These are phyloP conservation scores for Botrytis aclada DNA, from an alignment of 2,329 filamentous ascomycete species.

Conservation along the genomic window DNA sequence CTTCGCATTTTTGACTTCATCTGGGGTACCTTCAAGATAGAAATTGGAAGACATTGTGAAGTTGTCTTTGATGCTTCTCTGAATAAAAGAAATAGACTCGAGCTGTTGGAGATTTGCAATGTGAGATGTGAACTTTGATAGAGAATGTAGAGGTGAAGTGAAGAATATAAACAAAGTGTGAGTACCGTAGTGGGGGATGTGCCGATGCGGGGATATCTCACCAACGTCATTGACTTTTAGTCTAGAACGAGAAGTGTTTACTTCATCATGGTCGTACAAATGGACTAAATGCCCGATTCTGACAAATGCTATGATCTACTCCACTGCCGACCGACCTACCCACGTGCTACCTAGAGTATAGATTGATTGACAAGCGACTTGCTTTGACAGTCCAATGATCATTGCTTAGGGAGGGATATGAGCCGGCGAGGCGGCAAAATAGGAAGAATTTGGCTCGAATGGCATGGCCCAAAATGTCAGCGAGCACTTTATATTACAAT, in stretches of 20 bases:
- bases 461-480: not conserved
- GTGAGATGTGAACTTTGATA: not conserved
- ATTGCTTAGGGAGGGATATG: not conserved
- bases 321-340: too few species aligned
- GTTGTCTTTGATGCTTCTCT: not conserved
- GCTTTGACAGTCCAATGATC: not conserved
- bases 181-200: not conserved
- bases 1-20: conserved; percentile 26
- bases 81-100: not conserved
- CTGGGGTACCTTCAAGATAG: conserved; percentile 23
- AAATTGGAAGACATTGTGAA: conserved; percentile 16
- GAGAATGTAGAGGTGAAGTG: not conserved
- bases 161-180: not conserved
- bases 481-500: not conserved
- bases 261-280: not conserved
- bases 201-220: not conserved
- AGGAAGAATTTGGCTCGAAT: not conserved
- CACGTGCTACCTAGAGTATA: too few species aligned
- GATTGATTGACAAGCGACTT: not conserved
- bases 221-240: not conserved
- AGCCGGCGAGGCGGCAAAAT: not conserved
- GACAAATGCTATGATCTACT: not conserved
- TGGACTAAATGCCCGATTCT: not conserved
- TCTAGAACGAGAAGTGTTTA: not conserved
- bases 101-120: not conserved